These are phyloP conservation scores for Talaromyces liani DNA, from an alignment of 495 filamentous ascomycete genomes.

Conservation along the genomic window DNA sequence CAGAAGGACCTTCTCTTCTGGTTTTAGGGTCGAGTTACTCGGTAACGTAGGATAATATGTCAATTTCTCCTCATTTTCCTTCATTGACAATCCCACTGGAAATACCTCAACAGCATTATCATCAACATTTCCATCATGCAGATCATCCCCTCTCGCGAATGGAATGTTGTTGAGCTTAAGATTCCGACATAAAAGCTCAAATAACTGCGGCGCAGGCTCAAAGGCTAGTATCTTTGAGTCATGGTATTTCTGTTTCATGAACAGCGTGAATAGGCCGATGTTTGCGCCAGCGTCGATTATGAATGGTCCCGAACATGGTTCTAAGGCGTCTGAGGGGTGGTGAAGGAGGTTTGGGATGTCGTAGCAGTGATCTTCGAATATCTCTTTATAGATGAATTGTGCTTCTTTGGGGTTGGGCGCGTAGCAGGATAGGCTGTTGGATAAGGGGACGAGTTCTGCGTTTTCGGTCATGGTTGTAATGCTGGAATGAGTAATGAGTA, in stretches of 20 bases:
- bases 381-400: slow-evolving; percentile 2
- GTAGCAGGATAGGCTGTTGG: neutral
- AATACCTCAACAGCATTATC: neutral
- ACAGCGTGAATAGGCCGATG: slow-evolving; percentile 19
- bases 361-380: slow-evolving; percentile 5
- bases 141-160: neutral
- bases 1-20: neutral
- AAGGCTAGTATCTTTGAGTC: slow-evolving; percentile 19
- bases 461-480: neutral
- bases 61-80: neutral
- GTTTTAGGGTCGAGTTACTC: neutral
- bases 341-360: slow-evolving; percentile 4
- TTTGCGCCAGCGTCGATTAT: slow-evolving; percentile 21
- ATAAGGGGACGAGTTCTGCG: neutral
- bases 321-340: too few species aligned
- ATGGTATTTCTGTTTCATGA: slow-evolving; percentile 21
- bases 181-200: slow-evolving; percentile 15
- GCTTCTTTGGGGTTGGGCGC: neutral
- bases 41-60: neutral
- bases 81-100: neutral
- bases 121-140: neutral
- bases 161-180: slow-evolving; percentile 5
- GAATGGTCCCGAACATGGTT: slow-evolving; percentile 1
- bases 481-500: neutral
- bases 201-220: slow-evolving; percentile 20